A percentile compares a stretch with the other conserved stretches of the same genome.
Conservation (phyloP, 2,329 filamentous ascomycete species). For the Alternaria longipes region DNA sequence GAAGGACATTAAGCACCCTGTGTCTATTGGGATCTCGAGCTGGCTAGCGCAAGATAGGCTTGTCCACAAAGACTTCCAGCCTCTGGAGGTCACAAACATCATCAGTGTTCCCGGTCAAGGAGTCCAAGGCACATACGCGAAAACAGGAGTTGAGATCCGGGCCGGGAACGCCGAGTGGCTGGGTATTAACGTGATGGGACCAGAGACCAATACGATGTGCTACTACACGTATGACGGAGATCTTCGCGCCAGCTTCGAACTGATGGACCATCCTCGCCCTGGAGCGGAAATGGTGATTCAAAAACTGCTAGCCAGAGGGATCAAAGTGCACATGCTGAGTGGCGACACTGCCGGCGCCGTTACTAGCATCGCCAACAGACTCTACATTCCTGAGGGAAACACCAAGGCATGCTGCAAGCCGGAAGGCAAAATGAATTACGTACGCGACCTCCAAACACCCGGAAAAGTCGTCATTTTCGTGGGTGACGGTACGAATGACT, state of each 20-base stretch:
- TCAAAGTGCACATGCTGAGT: constrained; percentile 64
- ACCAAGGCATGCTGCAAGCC: constrained; percentile 61
- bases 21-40: constrained; percentile 58
- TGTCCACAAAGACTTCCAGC: constrained; percentile 14
- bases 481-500: constrained; percentile 84
- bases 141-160: constrained; percentile 40
- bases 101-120: constrained; percentile 56
- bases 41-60: constrained; percentile 17
- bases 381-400: constrained; percentile 51
- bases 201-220: constrained; percentile 43
- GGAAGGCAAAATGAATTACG: constrained; percentile 64
- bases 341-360: constrained; percentile 65
- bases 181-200: constrained; percentile 39
- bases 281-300: constrained; percentile 63
- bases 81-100: constrained; percentile 32
- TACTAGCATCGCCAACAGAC: constrained; percentile 54
- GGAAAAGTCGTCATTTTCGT: constrained; percentile 68
- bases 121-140: constrained; percentile 51
- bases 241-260: constrained; percentile 60
- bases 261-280: constrained; percentile 59
- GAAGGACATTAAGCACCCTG: constrained; percentile 60
- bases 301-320: constrained; percentile 59
- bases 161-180: constrained; percentile 62
- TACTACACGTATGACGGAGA: constrained; percentile 46
- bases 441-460: constrained; percentile 47